These are phyloP conservation scores for Salvia splendens DNA, from an alignment of 257 asterid genomes.

Conservation along the genomic window DNA sequence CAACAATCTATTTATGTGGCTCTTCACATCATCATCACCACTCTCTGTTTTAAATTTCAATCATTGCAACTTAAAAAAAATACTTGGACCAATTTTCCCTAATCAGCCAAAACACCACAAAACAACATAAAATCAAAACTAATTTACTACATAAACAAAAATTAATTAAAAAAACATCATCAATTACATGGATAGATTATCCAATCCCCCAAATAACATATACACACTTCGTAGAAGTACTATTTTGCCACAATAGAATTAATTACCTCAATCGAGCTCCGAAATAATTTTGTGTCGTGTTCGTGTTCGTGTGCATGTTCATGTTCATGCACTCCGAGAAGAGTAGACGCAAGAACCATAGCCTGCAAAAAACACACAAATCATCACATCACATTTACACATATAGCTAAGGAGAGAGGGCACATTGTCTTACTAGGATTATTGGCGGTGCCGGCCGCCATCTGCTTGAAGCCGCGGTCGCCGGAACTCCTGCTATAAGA, in stretches of 20 bases:
- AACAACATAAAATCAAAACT: neutral
- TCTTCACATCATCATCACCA: too few relatives aligned
- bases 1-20: too few relatives aligned
- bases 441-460: conserved; percentile 52
- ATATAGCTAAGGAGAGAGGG: too few relatives aligned
- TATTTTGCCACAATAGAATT: conserved; percentile 12
- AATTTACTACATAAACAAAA: neutral
- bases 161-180: neutral
- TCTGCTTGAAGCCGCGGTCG: conserved; percentile 75
- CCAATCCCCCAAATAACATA: conserved; percentile 17
- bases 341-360: conserved; percentile 61
- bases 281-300: neutral
- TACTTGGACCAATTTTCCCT: neutral
- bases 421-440: conserved; percentile 57
- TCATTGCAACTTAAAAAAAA: neutral
- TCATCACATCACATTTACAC: too few relatives aligned
- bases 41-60: too few relatives aligned
- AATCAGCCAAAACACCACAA: neutral
- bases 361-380: conserved; percentile 43
- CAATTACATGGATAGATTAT: conserved; percentile 23
- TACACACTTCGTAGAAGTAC: conserved; percentile 18
- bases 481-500: conserved; percentile 75
- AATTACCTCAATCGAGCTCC: conserved; percentile 10
- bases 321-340: conserved; percentile 31
- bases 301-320: neutral